A percentile compares a stretch with the other conserved stretches of the same genome.
phyloP scores from a whole-genome alignment of 305 asterid species.

The Striga hermonthica region DNA sequence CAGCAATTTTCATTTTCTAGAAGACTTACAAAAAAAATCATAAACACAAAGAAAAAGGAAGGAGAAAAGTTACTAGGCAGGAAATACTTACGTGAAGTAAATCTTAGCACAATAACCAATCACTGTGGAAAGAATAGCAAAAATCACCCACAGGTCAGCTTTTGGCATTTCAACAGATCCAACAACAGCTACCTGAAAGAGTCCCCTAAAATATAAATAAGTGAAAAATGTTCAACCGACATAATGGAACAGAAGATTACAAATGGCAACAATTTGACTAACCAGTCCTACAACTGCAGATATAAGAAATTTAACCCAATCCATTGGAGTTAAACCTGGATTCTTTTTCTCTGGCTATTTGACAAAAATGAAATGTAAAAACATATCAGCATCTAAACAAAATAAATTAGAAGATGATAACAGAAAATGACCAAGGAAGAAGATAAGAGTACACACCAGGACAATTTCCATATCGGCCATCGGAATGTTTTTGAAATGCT shows the following conservation, averaged over 20 bases:
- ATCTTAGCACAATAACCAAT: conserved; percentile 95
- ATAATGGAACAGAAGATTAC: conserved; percentile 12
- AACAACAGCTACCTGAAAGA: conserved; percentile 87
- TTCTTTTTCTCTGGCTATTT: conserved; percentile 93
- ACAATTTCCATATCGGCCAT: conserved; percentile 99
- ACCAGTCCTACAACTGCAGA: conserved; percentile 97
- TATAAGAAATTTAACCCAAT: conserved; percentile 89
- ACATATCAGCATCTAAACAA: conserved; percentile 9
- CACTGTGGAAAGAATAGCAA: conserved; percentile 91
- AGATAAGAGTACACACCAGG: conserved; percentile 55
- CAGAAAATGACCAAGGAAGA: conserved; percentile 24
- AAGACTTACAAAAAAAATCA: neutral
- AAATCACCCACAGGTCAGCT: conserved; percentile 96
- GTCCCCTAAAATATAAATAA: conserved; percentile 25
- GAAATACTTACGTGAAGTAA: conserved; percentile 83
- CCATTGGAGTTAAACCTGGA: conserved; percentile 98
- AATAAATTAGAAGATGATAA: conserved; percentile 27
- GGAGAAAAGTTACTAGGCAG: conserved; percentile 25
- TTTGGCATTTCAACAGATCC: conserved; percentile 95
- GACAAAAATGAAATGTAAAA: conserved; percentile 29
- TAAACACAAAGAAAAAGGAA: neutral
- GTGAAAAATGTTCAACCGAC: conserved; percentile 10
- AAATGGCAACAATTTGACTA: conserved; percentile 36
- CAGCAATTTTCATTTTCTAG: neutral
- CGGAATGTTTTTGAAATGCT: conserved; percentile 94